A percentile compares a stretch with the other conserved stretches of the same genome.
Evolutionary conservation across 306 rosid species (phyloP).

Genomic region (Castanea mollissima): DNA sequence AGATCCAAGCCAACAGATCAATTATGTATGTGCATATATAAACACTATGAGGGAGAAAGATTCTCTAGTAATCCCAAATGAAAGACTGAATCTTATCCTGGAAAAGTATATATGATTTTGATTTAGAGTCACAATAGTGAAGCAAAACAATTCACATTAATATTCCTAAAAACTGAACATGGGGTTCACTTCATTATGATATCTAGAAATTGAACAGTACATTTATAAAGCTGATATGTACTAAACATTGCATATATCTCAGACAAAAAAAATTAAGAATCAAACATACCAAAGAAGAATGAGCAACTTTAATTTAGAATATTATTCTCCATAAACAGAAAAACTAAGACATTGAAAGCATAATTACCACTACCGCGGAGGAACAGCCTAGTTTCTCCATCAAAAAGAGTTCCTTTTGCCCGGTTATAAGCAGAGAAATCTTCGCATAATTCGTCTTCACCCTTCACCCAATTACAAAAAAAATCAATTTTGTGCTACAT

Average conservation of each 20-base stretch:
- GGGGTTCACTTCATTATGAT: background rate
- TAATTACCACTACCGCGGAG: constrained; percentile 63
- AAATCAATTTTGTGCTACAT: background rate
- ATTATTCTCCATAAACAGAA: background rate
- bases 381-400: constrained; percentile 92
- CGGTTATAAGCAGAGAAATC: constrained; percentile 87
- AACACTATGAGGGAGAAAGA: too few species aligned
- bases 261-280: background rate
- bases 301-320: background rate
- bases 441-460: constrained; percentile 94
- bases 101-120: background rate
- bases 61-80: too few species aligned
- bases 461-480: constrained; percentile 45
- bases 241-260: background rate
- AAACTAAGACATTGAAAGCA: background rate
- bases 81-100: background rate
- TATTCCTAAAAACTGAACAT: background rate
- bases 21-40: too few species aligned
- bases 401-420: constrained; percentile 93
- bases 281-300: background rate
- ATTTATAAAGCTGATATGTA: background rate
- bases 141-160: background rate
- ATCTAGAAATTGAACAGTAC: background rate
- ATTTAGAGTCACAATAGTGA: background rate
- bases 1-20: background rate